phyloP scores from a whole-genome alignment of 129 eudicot species.

The Artemisia annua region DNA sequence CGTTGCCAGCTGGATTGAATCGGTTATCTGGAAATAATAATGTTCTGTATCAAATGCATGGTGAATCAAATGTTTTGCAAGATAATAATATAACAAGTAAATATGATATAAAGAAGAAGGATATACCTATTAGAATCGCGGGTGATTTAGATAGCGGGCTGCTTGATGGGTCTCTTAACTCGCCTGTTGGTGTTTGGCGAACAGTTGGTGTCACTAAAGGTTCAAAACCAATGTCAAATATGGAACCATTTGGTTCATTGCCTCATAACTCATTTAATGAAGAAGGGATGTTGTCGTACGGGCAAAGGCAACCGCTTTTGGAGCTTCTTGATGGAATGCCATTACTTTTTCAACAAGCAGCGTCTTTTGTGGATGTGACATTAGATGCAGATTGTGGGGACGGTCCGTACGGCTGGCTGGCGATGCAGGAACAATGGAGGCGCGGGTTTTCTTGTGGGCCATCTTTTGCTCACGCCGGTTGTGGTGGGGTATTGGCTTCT shows the following conservation, averaged over 20 bases:
- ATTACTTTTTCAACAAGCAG: conserved; percentile 94
- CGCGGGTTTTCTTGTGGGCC: conserved; percentile 99
- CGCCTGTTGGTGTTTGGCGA: conserved; percentile 99
- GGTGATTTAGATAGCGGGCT: conserved; percentile 80
- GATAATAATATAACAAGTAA: conserved; percentile 47
- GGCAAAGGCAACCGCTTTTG: conserved; percentile 80
- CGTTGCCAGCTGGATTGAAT: conserved; percentile 43
- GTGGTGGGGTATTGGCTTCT: conserved; percentile 95
- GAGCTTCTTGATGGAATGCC: conserved; percentile 88
- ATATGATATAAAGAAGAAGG: conserved; percentile 81
- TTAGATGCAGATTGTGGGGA: conserved; percentile 94
- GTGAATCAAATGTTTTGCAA: conserved; percentile 48
- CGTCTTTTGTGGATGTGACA: conserved; percentile 92
- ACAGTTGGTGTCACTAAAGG: conserved; percentile 81
- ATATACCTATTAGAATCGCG: conserved; percentile 85
- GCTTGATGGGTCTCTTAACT: conserved; percentile 66
- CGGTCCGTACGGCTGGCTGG: conserved; percentile 97
- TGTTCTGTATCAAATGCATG: conserved; percentile 48
- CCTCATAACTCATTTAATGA: conserved; percentile 65
- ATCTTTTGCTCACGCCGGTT: conserved; percentile 90
- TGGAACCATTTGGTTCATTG: conserved; percentile 57
- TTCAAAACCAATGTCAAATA: conserved; percentile 54
- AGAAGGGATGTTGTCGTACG: conserved; percentile 75
- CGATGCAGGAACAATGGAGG: conserved; percentile 92
- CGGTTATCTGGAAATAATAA: conserved; percentile 52